These are phyloP conservation scores for Verbena officinalis DNA, from an alignment of 257 asterid genomes.

Conservation along the genomic window DNA sequence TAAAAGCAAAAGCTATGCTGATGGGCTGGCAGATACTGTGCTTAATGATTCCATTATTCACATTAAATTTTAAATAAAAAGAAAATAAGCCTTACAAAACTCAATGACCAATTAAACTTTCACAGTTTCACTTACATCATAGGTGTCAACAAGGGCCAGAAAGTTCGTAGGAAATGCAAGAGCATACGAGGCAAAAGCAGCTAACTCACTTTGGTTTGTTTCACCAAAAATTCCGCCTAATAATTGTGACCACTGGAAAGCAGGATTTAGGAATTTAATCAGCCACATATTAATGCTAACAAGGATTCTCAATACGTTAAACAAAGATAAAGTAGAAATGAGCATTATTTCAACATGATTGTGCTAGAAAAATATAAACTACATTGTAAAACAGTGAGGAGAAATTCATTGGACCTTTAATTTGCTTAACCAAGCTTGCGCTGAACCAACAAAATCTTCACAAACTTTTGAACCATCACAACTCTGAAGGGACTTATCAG, in stretches of 20 bases:
- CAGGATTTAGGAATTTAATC: constrained; percentile 25
- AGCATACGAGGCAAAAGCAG: constrained; percentile 88
- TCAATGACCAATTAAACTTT: constrained; percentile 4
- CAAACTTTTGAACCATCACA: constrained; percentile 70
- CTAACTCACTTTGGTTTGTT: constrained; percentile 92
- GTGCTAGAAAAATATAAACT: neutral
- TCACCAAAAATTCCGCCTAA: constrained; percentile 74
- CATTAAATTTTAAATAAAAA: no score
- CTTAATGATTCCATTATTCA: no score
- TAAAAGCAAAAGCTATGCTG: neutral
- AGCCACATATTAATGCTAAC: constrained; percentile 22
- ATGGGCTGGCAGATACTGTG: no score
- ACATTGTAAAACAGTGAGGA: constrained; percentile 19
- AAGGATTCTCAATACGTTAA: constrained; percentile 20
- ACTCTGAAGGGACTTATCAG: constrained; percentile 72
- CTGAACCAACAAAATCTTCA: constrained; percentile 83
- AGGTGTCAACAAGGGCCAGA: constrained; percentile 94
- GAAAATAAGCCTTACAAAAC: constrained; percentile 11
- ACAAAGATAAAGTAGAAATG: constrained; percentile 3
- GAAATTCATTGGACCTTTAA: constrained; percentile 59
- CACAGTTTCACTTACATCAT: constrained; percentile 76
- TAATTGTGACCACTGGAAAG: constrained; percentile 47
- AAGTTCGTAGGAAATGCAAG: constrained; percentile 86
- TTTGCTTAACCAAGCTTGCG: constrained; percentile 74
- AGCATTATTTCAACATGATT: neutral